Evolutionary conservation across 768 basidiomycete species (phyloP).

Genomic region (Gloeophyllum trabeum): DNA sequence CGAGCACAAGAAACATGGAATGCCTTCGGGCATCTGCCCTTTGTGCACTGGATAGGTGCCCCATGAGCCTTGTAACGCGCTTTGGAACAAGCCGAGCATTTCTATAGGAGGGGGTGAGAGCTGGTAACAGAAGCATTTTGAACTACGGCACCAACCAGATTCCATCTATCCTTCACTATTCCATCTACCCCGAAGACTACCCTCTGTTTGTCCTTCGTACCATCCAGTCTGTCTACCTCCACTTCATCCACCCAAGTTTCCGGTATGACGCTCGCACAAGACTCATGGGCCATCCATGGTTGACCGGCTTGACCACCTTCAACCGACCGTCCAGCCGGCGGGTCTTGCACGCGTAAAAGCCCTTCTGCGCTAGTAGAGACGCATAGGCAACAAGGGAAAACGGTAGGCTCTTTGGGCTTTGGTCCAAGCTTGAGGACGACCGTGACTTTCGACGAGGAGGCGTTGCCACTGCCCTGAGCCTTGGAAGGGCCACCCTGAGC

Average conservation of each 20-base stretch:
- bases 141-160: constrained; percentile 52
- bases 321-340: constrained; percentile 39
- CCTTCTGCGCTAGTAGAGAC: constrained; percentile 39
- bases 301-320: constrained; percentile 20
- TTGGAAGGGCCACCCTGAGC: constrained; percentile 13
- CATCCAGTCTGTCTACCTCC: constrained; percentile 25
- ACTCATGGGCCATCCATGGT: constrained; percentile 68
- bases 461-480: constrained; percentile 8
- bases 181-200: constrained; percentile 78
- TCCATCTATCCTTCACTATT: constrained; percentile 90
- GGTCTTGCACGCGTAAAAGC: constrained; percentile 57
- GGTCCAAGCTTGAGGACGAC: constrained; percentile 63
- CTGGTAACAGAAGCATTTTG: not conserved
- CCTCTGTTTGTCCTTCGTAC: constrained; percentile 25
- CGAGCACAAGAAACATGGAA: constrained; percentile 90
- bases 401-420: constrained; percentile 39
- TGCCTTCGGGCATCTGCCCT: constrained; percentile 87
- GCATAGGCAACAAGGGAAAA: constrained; percentile 62
- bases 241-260: constrained; percentile 87
- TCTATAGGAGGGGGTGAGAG: constrained; percentile 33
- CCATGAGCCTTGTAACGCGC: constrained; percentile 55
- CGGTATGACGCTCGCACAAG: constrained; percentile 73
- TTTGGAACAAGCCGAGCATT: constrained; percentile 83
- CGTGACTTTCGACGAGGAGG: constrained; percentile 26
- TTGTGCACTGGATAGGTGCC: constrained; percentile 85